Conservation (phyloP, 495 filamentous ascomycete species). For the Neurospora pannonica region DNA sequence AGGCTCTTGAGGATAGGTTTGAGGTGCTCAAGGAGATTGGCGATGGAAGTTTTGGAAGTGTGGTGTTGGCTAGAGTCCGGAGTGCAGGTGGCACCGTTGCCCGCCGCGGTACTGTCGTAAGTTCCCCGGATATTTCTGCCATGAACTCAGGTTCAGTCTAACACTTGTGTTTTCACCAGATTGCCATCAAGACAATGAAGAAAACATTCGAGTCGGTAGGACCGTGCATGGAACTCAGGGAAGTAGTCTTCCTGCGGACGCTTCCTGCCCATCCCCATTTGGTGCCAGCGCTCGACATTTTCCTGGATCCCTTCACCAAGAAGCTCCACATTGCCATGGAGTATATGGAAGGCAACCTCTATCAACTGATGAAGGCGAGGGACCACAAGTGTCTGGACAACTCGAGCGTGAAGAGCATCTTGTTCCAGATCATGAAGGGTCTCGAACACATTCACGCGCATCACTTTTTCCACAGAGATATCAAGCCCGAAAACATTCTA, state of each 20-base stretch:
- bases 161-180: constrained; percentile 38
- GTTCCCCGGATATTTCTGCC: constrained; percentile 17
- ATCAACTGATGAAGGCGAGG: constrained; percentile 96
- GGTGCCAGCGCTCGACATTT: constrained; percentile 96
- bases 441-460: constrained; percentile 96
- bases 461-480: constrained; percentile 97
- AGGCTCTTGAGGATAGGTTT: constrained; percentile 73
- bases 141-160: not conserved
- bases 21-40: constrained; percentile 97
- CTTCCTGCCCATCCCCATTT: constrained; percentile 82
- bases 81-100: constrained; percentile 82
- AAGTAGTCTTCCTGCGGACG: constrained; percentile 91
- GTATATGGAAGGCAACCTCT: constrained; percentile 99
- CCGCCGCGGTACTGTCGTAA: constrained; percentile 85
- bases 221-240: constrained; percentile 83
- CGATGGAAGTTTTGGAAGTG: constrained; percentile 97
- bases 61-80: constrained; percentile 82
- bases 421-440: constrained; percentile 93
- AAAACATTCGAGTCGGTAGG: constrained; percentile 92
- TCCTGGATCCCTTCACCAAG: constrained; percentile 88
- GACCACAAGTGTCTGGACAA: constrained; percentile 90
- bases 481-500: constrained; percentile 98
- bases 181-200: constrained; percentile 99
- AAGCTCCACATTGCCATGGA: constrained; percentile 99
- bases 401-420: constrained; percentile 89